Base-by-base conservation (phyloP, 2,329 filamentous ascomycete species). In the Paracamarosporium sp. region DNA sequence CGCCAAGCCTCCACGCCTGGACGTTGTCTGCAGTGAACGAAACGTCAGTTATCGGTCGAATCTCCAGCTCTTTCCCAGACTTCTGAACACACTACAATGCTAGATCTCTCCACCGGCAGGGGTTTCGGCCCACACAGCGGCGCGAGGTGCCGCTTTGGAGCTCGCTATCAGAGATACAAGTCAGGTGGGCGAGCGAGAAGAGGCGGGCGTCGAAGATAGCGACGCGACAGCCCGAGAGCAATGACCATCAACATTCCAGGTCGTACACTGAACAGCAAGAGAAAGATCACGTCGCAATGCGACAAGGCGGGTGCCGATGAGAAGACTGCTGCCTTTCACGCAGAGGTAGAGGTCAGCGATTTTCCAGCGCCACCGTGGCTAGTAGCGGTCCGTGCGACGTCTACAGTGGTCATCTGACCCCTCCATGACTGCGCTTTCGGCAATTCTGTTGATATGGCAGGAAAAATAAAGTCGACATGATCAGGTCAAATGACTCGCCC, bases 341-440 rank as follows among this genome's bases (percentile, higher is more conserved):
- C 40, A 58, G 31, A 56, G 41, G 35, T 62, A 54, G 60, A 60
- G 61, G 63, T 62, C 63, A 61, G 62, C 51, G 54, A 59, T 61
- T 56, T 52, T 56, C 30, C 28, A 43, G 28, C 53, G 53, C 61
- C 59, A 51, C 53, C 47, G 53, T 60, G 63, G 55, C 59, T 65
- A 61, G 59, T 66, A 59, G 38, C 15, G 22, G 54, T 38, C 48
- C 33, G 54, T 56, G 54, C 54, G 27, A 40, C 48, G 25, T 41
- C n/a, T 41, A 30, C 48, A 43, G 48, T 27, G 64, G 63, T 66
- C 67, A 69, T 59, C 62, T 69, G 66, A 69, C 66, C 46, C 59
- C 40, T 56, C 53, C n/a, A 43, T 40, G 25, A 22, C 25, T 41
- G 36, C 48, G 27, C 36, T 51, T 51, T 41, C 36, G 48, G 48